Evolutionary conservation across 345 rosid species (phyloP).

Genomic region (Moringa oleifera): DNA sequence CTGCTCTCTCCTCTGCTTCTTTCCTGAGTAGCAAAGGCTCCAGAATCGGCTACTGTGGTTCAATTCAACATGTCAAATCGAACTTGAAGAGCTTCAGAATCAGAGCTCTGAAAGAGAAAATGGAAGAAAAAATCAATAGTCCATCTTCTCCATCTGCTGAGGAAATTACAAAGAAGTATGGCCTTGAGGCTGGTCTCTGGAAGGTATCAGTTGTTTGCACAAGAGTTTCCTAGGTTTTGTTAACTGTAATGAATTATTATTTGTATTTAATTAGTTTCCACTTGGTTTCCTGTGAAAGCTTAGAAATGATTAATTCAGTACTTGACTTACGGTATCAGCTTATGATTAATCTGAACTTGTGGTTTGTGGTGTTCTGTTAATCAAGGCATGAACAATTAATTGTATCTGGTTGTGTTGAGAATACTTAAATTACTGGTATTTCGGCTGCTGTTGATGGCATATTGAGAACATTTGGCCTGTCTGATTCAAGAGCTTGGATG

Average conservation of each 20-base stretch:
- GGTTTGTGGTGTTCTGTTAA: not conserved
- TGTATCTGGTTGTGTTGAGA: no score
- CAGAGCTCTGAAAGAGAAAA: constrained; percentile 58
- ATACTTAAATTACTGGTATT: no score
- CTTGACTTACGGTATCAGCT: no score
- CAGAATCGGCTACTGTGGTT: constrained; percentile 17
- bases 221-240: no score
- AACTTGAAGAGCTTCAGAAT: constrained; percentile 27
- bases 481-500: no score
- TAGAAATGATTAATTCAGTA: no score
- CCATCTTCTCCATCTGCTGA: constrained; percentile 44
- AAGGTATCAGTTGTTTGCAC: constrained; percentile 37
- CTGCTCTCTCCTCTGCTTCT: constrained; percentile 20
- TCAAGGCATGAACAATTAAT: not conserved
- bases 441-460: no score
- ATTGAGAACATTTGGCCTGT: no score
- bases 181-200: constrained; percentile 92
- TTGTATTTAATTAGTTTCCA: no score
- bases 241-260: no score
- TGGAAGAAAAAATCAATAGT: constrained; percentile 35
- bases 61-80: constrained; percentile 25
- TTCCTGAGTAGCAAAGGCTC: constrained; percentile 18
- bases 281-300: no score
- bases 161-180: constrained; percentile 76
- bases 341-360: no score